phyloP scores from a whole-genome alignment of 2,329 filamentous ascomycete species.

The Penicillium hordei region DNA sequence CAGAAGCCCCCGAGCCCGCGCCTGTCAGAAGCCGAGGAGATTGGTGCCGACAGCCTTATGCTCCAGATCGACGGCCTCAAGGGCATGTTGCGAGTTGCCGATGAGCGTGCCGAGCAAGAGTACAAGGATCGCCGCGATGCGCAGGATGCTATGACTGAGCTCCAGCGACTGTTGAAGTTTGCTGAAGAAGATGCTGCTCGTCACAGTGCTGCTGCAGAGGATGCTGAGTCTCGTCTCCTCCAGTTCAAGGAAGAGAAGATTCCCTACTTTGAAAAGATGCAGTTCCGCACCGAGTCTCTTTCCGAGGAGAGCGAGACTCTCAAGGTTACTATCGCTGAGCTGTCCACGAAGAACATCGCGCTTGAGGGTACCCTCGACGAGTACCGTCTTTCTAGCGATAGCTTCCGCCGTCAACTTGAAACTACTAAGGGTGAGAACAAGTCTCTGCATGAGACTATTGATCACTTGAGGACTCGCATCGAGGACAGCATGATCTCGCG shows the following conservation, averaged over 20 bases:
- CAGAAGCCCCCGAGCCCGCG: constrained; percentile 41
- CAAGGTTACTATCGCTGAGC: constrained; percentile 52
- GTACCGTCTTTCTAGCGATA: constrained; percentile 60
- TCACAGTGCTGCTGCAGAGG: constrained; percentile 55
- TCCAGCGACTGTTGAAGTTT: constrained; percentile 67
- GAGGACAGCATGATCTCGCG: constrained; percentile 83
- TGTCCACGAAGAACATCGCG: constrained; percentile 60
- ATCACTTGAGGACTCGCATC: constrained; percentile 72
- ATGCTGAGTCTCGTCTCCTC: constrained; percentile 64
- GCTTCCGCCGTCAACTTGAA: constrained; percentile 55
- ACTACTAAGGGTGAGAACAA: constrained; percentile 63
- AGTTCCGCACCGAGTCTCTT: constrained; percentile 67
- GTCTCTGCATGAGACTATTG: constrained; percentile 70
- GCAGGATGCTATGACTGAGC: constrained; percentile 70
- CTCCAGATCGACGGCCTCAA: constrained; percentile 67
- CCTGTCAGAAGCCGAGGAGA: constrained; percentile 53
- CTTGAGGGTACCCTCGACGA: constrained; percentile 63
- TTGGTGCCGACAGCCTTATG: constrained; percentile 51
- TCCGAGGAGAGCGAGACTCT: constrained; percentile 64
- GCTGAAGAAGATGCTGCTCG: constrained; percentile 58
- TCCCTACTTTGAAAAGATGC: constrained; percentile 61
- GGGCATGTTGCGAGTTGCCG: constrained; percentile 63
- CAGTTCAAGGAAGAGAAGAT: constrained; percentile 68
- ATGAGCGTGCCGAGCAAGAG: constrained; percentile 65
- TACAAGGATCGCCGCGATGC: constrained; percentile 62